Base-by-base conservation (phyloP, 805 yeast species). In the Pichia cephalocereana region DNA sequence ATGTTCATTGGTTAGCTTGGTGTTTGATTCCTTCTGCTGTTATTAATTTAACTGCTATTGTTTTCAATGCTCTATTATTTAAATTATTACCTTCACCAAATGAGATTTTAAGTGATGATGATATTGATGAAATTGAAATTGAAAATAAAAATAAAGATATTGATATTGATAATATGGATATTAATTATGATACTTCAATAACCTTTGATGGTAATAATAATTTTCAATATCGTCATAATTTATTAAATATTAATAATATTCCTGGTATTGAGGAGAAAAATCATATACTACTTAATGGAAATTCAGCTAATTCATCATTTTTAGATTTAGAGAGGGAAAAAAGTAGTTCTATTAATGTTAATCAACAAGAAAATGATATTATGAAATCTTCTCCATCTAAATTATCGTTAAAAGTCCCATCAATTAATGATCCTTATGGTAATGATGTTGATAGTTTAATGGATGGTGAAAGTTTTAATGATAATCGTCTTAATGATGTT, bases 1-100 rank as follows among this genome's bases (percentile, higher is more conserved):
- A 80, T 52, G 70, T 82, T 17, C 65, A 71, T 8, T 85, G 90
- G 90, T 72, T 80, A n/a, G 72, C 82, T 9, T 85, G 91, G 90
- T 60, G 82, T 34, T 69, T 82, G 57, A 72, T 84, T 30, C 88
- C 83, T 1, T 75, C 86, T 5, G 83, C 86, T 12, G 82, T 71
- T 0, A 64, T 80, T 46, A 71, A 73, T 47, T 65, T 85, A 49
- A 46, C 79, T 2, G 64, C 80, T 2, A 51, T 82, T 2, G 76
- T 84, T 7, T 61, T 79, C 40, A 66, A 76, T 31, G 70, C 76
- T 44, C 53, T 77, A 28, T 71, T 75, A 23, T 34, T 48, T 43
- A 58, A 50, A 36, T 42, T 54, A 30, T 47, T 56, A 15, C 56
- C 61, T 7, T 40, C 40, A 54, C 17, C 38, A 14, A 26, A 36